Evolutionary conservation across 2,329 filamentous ascomycete species (phyloP), one percentile per base, ranked within the genome.

Genomic region (Exophiala sp.): DNA sequence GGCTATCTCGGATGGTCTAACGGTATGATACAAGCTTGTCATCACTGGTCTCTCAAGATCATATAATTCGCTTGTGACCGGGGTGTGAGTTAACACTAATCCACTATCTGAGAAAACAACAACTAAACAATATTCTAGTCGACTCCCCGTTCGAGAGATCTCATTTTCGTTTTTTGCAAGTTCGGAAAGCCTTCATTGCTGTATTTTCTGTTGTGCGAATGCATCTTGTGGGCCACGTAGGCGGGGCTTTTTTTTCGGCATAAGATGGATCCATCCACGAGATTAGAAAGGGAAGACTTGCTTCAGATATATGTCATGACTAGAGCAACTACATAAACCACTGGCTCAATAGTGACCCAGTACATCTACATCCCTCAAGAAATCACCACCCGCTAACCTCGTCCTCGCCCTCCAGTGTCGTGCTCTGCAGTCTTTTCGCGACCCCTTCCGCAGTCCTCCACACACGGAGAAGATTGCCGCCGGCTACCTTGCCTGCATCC

Each of bases 391-490:
- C 59, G 38, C 50, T 56, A 12, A 67, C 61, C 55, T 67, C 65
- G 63, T 77, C 74, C 62, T 81, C 77, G 5, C 70, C 65, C 52
- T 65, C 59, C 14, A 66, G 77, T 0, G 83, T 82, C 1, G 73
- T 73, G 2, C 72, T 63, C 70, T 89, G 86, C 73, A 95, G 67
- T 67, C 79, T 73, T 40, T 74, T 74, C 5, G 89, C 87, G 36
- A 95, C 84, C 20, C 71, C 74, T 60, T 96, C 91, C 1, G 87
- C 89, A 24, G 87, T 86, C 52, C 74, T 79, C 91, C 91, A 95
- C 5, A 96, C 91, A 16, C 91, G 82, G 53, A 96, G 70, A 2
- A 96, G 60, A 68, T 96, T 96, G 2, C 85, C 81, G 0, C 91
- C 91, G 0, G 84, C 87, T 8, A 96, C 75, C 70, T 90, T 91